phyloP scores from a whole-genome alignment of 2,329 filamentous ascomycete species.

The Ilyonectria robusta region DNA sequence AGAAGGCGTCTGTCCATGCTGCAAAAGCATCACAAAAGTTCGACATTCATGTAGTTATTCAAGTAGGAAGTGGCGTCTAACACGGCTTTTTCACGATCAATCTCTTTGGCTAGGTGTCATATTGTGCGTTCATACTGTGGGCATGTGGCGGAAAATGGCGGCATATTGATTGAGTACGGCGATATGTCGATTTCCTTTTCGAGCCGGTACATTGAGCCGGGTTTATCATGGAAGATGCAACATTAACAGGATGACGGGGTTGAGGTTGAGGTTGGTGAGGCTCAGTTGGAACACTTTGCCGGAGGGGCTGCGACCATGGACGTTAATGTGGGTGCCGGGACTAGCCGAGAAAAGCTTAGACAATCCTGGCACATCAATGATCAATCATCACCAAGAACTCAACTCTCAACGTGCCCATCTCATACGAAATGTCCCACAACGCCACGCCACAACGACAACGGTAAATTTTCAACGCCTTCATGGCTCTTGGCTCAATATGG shows the following conservation, averaged over 20 bases:
- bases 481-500: conserved; percentile 57
- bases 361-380: conserved; percentile 10
- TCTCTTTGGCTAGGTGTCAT: conserved; percentile 12
- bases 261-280: conserved; percentile 3
- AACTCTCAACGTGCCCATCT: conserved; percentile 22
- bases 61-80: conserved; percentile 47
- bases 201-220: neutral
- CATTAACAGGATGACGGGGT: neutral
- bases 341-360: conserved; percentile 46
- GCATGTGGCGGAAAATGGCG: neutral
- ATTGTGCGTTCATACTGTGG: conserved; percentile 9
- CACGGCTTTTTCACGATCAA: conserved; percentile 48
- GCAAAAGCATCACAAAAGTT: conserved; percentile 49
- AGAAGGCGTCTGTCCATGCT: conserved; percentile 37
- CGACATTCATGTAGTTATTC: conserved; percentile 48
- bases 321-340: conserved; percentile 24
- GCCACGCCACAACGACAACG: neutral
- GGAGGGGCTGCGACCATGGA: conserved; percentile 9
- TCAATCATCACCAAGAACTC: conserved; percentile 28
- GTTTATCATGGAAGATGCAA: neutral
- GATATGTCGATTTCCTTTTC: conserved; percentile 1
- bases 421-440: conserved; percentile 25
- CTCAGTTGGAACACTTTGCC: conserved; percentile 9
- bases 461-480: conserved; percentile 36
- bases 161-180: neutral